Evolutionary conservation across 2,329 filamentous ascomycete species (phyloP).

Genomic region (Cladosporium sp.): DNA sequence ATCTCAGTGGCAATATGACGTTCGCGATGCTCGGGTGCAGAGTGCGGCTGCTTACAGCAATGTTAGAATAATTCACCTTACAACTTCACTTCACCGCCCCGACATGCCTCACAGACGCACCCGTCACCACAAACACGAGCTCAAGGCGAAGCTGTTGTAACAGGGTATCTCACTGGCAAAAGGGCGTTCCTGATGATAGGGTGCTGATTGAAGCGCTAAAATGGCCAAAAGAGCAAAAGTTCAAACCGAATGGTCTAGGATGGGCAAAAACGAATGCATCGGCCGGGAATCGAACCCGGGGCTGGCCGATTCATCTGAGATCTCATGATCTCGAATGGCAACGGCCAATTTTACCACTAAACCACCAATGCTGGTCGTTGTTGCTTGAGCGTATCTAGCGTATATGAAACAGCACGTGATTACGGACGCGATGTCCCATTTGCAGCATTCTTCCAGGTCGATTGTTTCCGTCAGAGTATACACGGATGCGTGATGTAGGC

Average conservation of each 20-base stretch:
- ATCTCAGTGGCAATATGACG: neutral
- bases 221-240: neutral
- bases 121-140: neutral
- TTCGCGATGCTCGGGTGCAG: neutral
- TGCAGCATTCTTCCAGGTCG: no score
- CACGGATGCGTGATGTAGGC: neutral
- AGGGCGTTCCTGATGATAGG: neutral
- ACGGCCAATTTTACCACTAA: neutral
- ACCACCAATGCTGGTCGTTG: neutral
- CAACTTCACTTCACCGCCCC: neutral
- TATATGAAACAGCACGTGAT: neutral
- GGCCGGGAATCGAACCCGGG: neutral
- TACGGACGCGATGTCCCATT: no score
- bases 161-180: neutral
- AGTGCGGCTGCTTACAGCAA: neutral
- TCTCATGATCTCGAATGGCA: neutral
- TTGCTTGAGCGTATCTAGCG: fast-evolving
- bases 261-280: neutral
- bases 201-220: neutral
- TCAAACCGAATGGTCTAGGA: neutral
- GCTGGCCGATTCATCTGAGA: neutral
- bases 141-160: neutral
- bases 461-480: no score
- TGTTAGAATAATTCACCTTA: neutral
- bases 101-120: neutral